Percentiles rank a stretch among this genome's conserved stretches.
Conservation (phyloP, 2,329 filamentous ascomycete species). For the Metarhizium album region DNA sequence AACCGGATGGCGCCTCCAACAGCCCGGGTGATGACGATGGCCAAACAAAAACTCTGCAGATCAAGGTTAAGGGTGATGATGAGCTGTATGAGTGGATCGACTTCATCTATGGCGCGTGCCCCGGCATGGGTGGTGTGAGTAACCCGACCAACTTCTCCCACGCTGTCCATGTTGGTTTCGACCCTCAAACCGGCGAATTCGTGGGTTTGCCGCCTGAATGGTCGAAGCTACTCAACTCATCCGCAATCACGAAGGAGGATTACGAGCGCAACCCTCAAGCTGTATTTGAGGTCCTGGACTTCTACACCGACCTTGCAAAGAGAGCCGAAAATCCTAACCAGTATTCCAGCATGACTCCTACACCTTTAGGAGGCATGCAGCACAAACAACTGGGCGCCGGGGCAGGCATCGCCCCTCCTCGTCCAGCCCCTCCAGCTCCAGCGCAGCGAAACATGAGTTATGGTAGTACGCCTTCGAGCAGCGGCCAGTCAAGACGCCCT, state of each 20-base stretch:
- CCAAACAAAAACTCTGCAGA: constrained; percentile 72
- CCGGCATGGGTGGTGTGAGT: constrained; percentile 94
- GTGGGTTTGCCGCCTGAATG: constrained; percentile 90
- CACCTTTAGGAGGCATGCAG: constrained; percentile 46
- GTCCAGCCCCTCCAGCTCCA: constrained; percentile 42
- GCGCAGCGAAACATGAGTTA: constrained; percentile 34
- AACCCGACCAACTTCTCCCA: constrained; percentile 98
- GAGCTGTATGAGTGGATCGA: constrained; percentile 99
- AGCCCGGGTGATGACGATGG: constrained; percentile 72
- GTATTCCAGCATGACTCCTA: constrained; percentile 58
- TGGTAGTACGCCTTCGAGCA: constrained; percentile 24
- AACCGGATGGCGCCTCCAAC: constrained; percentile 54
- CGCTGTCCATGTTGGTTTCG: constrained; percentile 93
- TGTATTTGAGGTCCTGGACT: constrained; percentile 70
- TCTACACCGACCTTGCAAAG: constrained; percentile 77
- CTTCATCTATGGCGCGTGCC: constrained; percentile 91
- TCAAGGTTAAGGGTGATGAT: constrained; percentile 89
- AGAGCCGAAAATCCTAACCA: constrained; percentile 59
- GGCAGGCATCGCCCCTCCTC: constrained; percentile 54
- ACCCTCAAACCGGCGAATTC: constrained; percentile 89
- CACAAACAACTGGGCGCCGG: constrained; percentile 52
- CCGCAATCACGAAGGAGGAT: constrained; percentile 95
- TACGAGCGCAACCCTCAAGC: constrained; percentile 94
- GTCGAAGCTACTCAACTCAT: constrained; percentile 92
- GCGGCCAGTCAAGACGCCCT: constrained; percentile 34